A percentile compares a stretch with the other conserved stretches of the same genome.
Conservation (phyloP, 2,329 filamentous ascomycete species). For the Thielaviopsis euricoi region DNA sequence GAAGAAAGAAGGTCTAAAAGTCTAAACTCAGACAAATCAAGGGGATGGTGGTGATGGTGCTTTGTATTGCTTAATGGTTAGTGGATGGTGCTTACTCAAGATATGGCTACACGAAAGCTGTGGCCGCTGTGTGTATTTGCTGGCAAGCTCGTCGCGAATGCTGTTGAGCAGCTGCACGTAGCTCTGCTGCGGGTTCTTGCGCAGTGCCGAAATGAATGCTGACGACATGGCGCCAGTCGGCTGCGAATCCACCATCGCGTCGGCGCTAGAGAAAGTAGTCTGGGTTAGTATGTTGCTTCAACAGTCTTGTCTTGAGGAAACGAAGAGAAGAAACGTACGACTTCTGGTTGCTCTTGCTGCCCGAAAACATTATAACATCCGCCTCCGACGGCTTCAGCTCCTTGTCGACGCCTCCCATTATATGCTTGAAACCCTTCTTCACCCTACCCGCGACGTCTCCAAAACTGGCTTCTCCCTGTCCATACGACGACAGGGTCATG, state of each 20-base stretch:
- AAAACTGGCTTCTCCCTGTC: not conserved
- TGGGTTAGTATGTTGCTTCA: not conserved
- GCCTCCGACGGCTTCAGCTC: slow-evolving; percentile 83
- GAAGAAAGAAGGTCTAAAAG: not conserved
- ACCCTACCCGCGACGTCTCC: slow-evolving; percentile 41
- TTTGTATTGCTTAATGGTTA: slow-evolving; percentile 10
- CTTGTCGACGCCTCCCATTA: slow-evolving; percentile 66
- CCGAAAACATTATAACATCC: slow-evolving; percentile 95
- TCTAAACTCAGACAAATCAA: not conserved
- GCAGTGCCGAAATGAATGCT: slow-evolving; percentile 84
- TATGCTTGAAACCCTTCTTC: slow-evolving; percentile 37
- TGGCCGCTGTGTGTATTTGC: slow-evolving; percentile 85
- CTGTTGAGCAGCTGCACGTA: slow-evolving; percentile 94
- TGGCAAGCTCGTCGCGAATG: slow-evolving; percentile 79
- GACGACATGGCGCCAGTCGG: slow-evolving; percentile 97
- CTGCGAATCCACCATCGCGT: slow-evolving; percentile 78
- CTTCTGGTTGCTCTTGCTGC: slow-evolving; percentile 92
- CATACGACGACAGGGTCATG: slow-evolving; percentile 39
- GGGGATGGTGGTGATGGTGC: slow-evolving; percentile 3
- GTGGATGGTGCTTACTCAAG: slow-evolving; percentile 48
- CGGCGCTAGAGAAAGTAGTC: slow-evolving; percentile 44
- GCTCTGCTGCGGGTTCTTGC: slow-evolving; percentile 95
- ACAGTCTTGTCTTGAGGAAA: not conserved
- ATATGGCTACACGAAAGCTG: slow-evolving; percentile 96
- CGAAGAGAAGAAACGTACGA: slow-evolving; percentile 44